Evolutionary conservation across 805 yeast species (phyloP).

Genomic region (Diddensiella transvaalensis): DNA sequence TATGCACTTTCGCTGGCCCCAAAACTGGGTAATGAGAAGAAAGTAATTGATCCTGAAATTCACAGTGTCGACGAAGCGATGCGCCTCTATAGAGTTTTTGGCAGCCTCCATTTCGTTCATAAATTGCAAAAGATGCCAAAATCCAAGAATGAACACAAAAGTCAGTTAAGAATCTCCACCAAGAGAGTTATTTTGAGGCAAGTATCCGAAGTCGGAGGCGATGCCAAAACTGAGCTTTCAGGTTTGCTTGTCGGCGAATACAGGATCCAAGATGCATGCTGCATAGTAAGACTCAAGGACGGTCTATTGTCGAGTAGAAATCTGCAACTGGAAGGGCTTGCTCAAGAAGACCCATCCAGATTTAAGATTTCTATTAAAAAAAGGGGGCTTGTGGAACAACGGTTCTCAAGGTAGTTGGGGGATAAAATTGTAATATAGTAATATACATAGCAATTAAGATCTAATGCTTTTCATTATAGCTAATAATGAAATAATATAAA

Average conservation of each 20-base stretch:
- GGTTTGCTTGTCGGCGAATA: constrained; percentile 9
- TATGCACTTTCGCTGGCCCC: constrained; percentile 52
- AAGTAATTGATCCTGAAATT: constrained; percentile 43
- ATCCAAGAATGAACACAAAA: not conserved
- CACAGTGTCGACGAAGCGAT: constrained; percentile 39
- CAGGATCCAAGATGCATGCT: not conserved
- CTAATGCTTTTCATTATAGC: not conserved
- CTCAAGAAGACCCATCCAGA: not conserved
- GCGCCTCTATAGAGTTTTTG: constrained; percentile 13
- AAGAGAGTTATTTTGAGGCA: not conserved
- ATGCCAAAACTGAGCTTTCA: not conserved
- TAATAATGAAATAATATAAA: not conserved
- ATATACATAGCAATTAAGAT: not conserved
- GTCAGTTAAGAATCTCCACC: not conserved
- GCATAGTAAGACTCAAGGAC: not conserved
- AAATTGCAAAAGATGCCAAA: not conserved
- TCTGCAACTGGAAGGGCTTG: not conserved
- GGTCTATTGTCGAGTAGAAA: not conserved
- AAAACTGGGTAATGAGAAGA: constrained; percentile 43
- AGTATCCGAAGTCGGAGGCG: constrained; percentile 5
- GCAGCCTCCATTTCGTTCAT: constrained; percentile 17
- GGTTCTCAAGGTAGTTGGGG: too few relatives aligned
- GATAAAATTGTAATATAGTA: not conserved
- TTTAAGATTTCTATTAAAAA: not conserved
- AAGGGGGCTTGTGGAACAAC: constrained; percentile 4